A percentile compares a stretch with the other conserved stretches of the same genome.
Conservation (phyloP, 371 early-diverging fungal genomes). For the Batkoa obscura region DNA sequence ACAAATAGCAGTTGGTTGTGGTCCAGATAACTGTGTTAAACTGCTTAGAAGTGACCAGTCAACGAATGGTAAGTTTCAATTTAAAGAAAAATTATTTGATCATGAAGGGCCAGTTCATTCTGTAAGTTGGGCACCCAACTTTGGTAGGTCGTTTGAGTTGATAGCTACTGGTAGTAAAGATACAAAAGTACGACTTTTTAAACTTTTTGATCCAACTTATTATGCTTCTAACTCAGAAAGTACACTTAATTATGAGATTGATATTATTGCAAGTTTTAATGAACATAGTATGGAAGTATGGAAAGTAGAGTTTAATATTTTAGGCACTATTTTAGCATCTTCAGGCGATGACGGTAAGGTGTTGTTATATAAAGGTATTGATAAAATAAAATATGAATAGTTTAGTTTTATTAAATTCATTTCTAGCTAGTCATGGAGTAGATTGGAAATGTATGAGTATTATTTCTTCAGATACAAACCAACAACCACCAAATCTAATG, state of each 20-base stretch:
- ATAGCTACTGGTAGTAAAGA: constrained; percentile 86
- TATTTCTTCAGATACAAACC: neutral
- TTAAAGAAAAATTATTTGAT: constrained; percentile 35
- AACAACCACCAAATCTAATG: too few relatives aligned
- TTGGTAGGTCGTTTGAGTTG: constrained; percentile 72
- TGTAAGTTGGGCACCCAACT: constrained; percentile 74
- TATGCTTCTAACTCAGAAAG: constrained; percentile 3
- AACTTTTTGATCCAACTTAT: constrained; percentile 31
- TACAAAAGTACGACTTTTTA: constrained; percentile 65
- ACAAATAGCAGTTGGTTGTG: constrained; percentile 77
- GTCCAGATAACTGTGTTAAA: constrained; percentile 58
- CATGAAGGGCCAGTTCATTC: constrained; percentile 55
- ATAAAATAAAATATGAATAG: neutral
- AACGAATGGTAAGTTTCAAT: constrained; percentile 33
- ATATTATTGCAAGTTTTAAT: constrained; percentile 32
- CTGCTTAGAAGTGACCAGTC: constrained; percentile 38
- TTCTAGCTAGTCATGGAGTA: neutral
- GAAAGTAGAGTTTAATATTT: constrained; percentile 84
- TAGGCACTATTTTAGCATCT: constrained; percentile 73
- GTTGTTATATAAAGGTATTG: constrained; percentile 55
- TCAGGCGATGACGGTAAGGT: constrained; percentile 85
- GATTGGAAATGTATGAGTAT: neutral
- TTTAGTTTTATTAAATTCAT: neutral
- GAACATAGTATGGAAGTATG: constrained; percentile 62
- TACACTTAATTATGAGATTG: constrained; percentile 16